Conservation (phyloP, 2,329 filamentous ascomycete genomes). For the Elsinoe fawcettii region DNA sequence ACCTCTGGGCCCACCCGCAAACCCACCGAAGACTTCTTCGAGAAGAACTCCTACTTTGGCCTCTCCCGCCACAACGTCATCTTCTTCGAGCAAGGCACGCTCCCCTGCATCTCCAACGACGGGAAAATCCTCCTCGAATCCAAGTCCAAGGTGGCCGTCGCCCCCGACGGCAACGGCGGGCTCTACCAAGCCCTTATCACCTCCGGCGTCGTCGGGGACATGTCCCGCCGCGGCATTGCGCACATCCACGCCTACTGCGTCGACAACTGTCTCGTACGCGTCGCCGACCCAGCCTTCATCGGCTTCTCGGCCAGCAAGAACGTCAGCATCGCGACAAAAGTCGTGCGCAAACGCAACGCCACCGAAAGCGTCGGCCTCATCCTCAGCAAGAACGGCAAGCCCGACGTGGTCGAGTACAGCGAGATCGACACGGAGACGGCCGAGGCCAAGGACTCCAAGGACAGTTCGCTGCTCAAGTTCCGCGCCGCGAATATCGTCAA, state of each 20-base stretch:
- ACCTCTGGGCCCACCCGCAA: slow-evolving; percentile 88
- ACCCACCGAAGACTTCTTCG: slow-evolving; percentile 89
- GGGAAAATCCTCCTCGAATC: slow-evolving; percentile 92
- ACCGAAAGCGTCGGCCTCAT: slow-evolving; percentile 95
- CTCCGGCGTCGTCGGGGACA: slow-evolving; percentile 74
- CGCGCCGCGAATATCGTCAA: slow-evolving; percentile 98
- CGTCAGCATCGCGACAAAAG: slow-evolving; percentile 96
- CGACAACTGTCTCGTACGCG: slow-evolving; percentile 97
- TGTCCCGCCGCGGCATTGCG: slow-evolving; percentile 80
- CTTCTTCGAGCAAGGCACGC: slow-evolving; percentile 93
- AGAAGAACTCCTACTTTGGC: slow-evolving; percentile 85
- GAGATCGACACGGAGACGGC: slow-evolving; percentile 89
- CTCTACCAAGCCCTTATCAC: slow-evolving; percentile 86
- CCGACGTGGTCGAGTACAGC: slow-evolving; percentile 96
- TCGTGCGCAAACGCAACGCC: slow-evolving; percentile 95
- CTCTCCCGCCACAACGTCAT: slow-evolving; percentile 75
- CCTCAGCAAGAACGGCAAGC: slow-evolving; percentile 87
- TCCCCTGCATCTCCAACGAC: slow-evolving; percentile 95
- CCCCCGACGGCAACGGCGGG: slow-evolving; percentile 93
- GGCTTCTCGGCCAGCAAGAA: slow-evolving; percentile 82
- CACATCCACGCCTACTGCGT: slow-evolving; percentile 98
- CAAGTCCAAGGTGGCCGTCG: slow-evolving; percentile 85
- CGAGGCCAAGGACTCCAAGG: slow-evolving; percentile 75
- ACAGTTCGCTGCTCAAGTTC: slow-evolving; percentile 81
- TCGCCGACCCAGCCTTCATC: slow-evolving; percentile 93